Base-by-base conservation (phyloP, 169 alveolate genomes). In the Theileria orientalis region DNA sequence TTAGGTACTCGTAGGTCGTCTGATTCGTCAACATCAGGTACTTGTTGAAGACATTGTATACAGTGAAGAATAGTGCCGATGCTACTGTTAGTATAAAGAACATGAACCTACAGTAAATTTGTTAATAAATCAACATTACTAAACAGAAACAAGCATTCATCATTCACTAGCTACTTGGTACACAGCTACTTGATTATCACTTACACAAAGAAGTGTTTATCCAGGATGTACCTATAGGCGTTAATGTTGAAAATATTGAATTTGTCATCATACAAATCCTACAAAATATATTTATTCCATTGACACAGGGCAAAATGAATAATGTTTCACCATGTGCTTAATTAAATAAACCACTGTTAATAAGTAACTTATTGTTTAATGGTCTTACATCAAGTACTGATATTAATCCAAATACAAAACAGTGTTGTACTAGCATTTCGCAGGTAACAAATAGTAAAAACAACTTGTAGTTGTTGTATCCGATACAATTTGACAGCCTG, bases 401-500 rank as follows among this genome's bases (percentile, higher is more conserved):
- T n/a, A n/a, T n/a, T n/a, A n/a, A n/a, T n/a, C n/a, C n/a, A n/a
- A 56, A 21, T 14, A 56, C 32, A 5, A 32, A 56, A n/a, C 11
- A 63, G 21, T 23, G 41, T 47, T 42, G 46, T 21, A 47, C 30
- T 29, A 37, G 23, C 69, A 64, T 8, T 60, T 42, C 35, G 33
- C n/a, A 62, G 7, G 33, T 19, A 47, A 63, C 37, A 41, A 74
- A 82, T 30, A 42, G n/a, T 14, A 74, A 14, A 42, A 82, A 82
- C 23, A 73, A 13, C 61, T 82, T 82, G 76, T 82, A 82, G 76
- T 82, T 82, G 76, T 74, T 62, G 47, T 27, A 11, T 40, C 89
- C 89, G 46, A 82, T 82, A 62, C 89, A 82, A 69, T 82, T 82
- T n/a, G 89, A 82, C 35, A 82, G 51, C 78, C 89, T 82, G 37